Conservation (phyloP, 257 asterid genomes). For the Cinchona pubescens region DNA sequence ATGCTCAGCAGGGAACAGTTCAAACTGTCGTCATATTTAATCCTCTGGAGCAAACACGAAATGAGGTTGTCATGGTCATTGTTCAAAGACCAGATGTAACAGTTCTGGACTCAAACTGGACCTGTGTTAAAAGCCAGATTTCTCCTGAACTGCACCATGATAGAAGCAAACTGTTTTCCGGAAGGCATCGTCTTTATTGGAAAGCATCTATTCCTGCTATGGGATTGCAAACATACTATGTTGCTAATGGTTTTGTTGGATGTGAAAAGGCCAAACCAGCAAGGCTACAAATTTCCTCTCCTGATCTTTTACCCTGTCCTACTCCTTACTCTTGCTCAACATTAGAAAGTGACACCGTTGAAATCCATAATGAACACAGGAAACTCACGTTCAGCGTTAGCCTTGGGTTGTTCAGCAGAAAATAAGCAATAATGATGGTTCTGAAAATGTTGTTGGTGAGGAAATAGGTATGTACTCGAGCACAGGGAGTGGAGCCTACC, state of each 20-base stretch:
- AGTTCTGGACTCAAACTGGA: conserved; percentile 92
- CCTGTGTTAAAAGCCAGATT: conserved; percentile 93
- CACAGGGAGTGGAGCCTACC: conserved; percentile 87
- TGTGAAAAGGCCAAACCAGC: conserved; percentile 98
- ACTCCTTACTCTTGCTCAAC: conserved; percentile 62
- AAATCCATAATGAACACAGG: conserved; percentile 58
- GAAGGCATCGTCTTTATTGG: conserved; percentile 90
- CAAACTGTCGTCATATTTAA: conserved; percentile 84
- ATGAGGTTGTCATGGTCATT: conserved; percentile 81
- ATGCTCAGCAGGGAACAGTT: conserved; percentile 79
- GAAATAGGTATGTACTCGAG: conserved; percentile 80
- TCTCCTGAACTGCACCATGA: conserved; percentile 76
- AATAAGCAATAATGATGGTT: conserved; percentile 53
- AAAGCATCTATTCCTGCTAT: conserved; percentile 79
- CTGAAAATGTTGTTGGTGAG: conserved; percentile 51
- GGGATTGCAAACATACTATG: conserved; percentile 93
- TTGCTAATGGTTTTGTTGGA: conserved; percentile 94
- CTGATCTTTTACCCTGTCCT: conserved; percentile 63
- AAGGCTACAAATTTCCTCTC: conserved; percentile 41
- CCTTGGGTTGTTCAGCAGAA: conserved; percentile 71
- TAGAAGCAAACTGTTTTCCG: conserved; percentile 51
- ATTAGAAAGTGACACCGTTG: conserved; percentile 58
- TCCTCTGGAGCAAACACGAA: conserved; percentile 77
- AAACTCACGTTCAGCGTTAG: conserved; percentile 54
- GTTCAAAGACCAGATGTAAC: conserved; percentile 92